These are phyloP conservation scores for Colletotrichum orchidophilum DNA, from an alignment of 2,329 filamentous ascomycete species.

Conservation along the genomic window DNA sequence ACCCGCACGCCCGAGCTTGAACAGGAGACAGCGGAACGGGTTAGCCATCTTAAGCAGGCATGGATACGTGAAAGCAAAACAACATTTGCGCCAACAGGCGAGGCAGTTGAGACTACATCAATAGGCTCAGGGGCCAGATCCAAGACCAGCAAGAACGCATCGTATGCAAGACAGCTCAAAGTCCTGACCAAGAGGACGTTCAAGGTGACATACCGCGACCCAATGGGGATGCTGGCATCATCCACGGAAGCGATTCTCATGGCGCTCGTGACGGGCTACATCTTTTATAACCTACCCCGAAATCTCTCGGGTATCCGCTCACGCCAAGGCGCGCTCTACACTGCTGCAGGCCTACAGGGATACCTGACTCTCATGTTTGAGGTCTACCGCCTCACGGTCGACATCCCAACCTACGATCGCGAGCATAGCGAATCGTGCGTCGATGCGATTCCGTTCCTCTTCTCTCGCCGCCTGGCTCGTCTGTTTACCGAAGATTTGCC, in stretches of 20 bases:
- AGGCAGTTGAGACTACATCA: conserved; percentile 26
- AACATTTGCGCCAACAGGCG: conserved; percentile 37
- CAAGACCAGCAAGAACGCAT: conserved; percentile 55
- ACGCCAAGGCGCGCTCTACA: conserved; percentile 77
- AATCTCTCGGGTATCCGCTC: conserved; percentile 79
- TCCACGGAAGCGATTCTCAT: conserved; percentile 76
- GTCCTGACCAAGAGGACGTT: conserved; percentile 76
- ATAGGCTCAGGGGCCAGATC: conserved; percentile 7
- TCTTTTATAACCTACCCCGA: conserved; percentile 72
- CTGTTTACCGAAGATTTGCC: conserved; percentile 77
- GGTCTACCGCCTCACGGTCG: conserved; percentile 77
- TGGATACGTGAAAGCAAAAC: conserved; percentile 56
- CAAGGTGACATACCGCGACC: conserved; percentile 78
- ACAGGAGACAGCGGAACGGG: conserved; percentile 63
- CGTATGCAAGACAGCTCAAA: conserved; percentile 68
- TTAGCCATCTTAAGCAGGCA: conserved; percentile 67
- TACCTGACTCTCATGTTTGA: conserved; percentile 82
- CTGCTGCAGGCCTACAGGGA: conserved; percentile 75
- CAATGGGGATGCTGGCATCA: conserved; percentile 77
- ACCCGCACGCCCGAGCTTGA: conserved; percentile 76
- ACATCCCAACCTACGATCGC: conserved; percentile 80
- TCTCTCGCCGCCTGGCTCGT: conserved; percentile 75
- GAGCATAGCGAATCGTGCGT: conserved; percentile 79
- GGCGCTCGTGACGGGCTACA: conserved; percentile 77
- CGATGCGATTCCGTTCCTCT: conserved; percentile 72